Base-by-base conservation (phyloP, 192 early-diverging fungal species). In the Podila epigama region DNA sequence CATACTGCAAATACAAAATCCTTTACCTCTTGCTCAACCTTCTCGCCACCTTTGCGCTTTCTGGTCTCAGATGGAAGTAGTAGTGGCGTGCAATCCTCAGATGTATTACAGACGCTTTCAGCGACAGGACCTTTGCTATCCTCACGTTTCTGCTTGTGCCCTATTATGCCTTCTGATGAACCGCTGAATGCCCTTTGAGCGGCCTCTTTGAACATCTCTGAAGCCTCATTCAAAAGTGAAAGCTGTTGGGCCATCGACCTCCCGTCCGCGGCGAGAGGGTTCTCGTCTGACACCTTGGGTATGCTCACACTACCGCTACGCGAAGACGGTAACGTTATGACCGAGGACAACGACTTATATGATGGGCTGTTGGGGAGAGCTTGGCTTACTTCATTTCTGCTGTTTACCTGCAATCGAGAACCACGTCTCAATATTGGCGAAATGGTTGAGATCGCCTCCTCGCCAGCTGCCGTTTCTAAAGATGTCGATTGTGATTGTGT, bases 11-110 rank as follows among this genome's bases (percentile, higher is more conserved):
- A n/a, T 36, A 10, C 12, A 51, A 35, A 35, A 27, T 6, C 50
- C 18, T 58, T 44, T 64, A 77, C 73, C 59, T 77, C 73, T 8
- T 59, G 44, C 4, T 22, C 10, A 29, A 11, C 29, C 0, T 31
- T 12, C n/a, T 64, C 56, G 13, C 56, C 60, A 10, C 37, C 50
- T 50, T 77, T 68, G 31, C 73, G 59, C 61, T 77, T 77, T 18
- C 51, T 54, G 60, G 35, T 41, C 25, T 68, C 73, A 1, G 58
- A 5, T 48, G 33, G 40, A 22, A 61, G 71, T 31, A 58, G 32
- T 8, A 29, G 28, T 41, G 58, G 57, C 18, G 70, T 61, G 16
- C 58, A 39, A 11, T 73, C 70, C 42, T 60, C 70, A 31, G 63
- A 58, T 0, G 71, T 68, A 18, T 75, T 59, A 4, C 71, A n/a